These are phyloP conservation scores for Pseudogymnoascus pannorum DNA, from an alignment of 2,329 filamentous ascomycete genomes.

Conservation along the genomic window DNA sequence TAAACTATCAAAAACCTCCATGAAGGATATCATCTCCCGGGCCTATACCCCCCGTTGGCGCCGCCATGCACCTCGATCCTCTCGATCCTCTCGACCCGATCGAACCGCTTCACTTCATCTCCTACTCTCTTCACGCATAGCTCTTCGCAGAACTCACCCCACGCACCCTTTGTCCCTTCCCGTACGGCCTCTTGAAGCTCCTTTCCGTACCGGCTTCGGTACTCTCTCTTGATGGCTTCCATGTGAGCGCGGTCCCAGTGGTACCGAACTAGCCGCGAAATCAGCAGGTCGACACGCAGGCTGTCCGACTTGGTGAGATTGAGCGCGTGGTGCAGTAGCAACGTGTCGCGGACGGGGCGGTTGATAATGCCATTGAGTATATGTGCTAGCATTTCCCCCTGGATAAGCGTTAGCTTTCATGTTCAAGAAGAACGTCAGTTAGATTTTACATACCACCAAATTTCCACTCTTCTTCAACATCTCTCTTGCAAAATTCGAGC, in stretches of 20 bases:
- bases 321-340: conserved; percentile 86
- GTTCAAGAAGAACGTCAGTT: not conserved
- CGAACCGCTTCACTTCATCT: conserved; percentile 48
- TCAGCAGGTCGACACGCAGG: conserved; percentile 76
- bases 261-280: conserved; percentile 76
- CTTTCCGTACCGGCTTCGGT: conserved; percentile 66
- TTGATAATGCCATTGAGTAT: conserved; percentile 97
- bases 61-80: not conserved
- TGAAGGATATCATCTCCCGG: not conserved
- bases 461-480: conserved; percentile 86
- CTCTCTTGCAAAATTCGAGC: conserved; percentile 78
- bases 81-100: conserved; percentile 20
- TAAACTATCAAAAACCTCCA: not conserved
- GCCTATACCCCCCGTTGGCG: not conserved
- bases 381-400: conserved; percentile 93
- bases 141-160: conserved; percentile 67
- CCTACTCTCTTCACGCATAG: conserved; percentile 58
- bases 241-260: conserved; percentile 90
- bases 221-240: conserved; percentile 70
- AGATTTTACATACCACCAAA: conserved; percentile 66
- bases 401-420: not conserved
- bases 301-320: conserved; percentile 58
- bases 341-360: conserved; percentile 82
- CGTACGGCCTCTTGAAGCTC: conserved; percentile 71
- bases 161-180: conserved; percentile 69